Conservation (phyloP, 2,329 filamentous ascomycete species). For the Nigrograna mackinnonii region DNA sequence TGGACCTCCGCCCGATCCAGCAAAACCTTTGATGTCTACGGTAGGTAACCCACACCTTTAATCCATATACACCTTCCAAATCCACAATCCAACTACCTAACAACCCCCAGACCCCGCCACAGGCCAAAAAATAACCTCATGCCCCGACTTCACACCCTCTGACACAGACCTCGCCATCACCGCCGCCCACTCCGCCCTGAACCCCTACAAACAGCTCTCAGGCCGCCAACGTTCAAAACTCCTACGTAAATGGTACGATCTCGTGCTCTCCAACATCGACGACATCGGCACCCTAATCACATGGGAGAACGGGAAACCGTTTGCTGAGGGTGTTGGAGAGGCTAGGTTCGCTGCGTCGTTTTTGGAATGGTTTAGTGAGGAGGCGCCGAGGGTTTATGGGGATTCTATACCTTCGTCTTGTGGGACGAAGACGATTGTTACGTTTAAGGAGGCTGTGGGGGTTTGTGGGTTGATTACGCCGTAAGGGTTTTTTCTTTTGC, state of each 20-base stretch:
- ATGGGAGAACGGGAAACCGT: conserved; percentile 87
- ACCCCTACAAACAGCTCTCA: conserved; percentile 70
- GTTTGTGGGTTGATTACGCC: conserved; percentile 84
- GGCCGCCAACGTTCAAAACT: conserved; percentile 75
- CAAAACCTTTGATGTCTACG: too few relatives aligned
- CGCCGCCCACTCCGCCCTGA: conserved; percentile 78
- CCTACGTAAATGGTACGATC: conserved; percentile 79
- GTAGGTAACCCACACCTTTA: too few relatives aligned
- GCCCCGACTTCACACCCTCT: conserved; percentile 78
- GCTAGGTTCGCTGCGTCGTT: conserved; percentile 44
- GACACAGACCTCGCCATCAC: conserved; percentile 83
- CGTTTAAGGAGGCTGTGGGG: conserved; percentile 80
- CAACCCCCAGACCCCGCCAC: conserved; percentile 83
- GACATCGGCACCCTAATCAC: conserved; percentile 84
- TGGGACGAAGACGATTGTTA: conserved; percentile 74
- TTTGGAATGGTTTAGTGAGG: conserved; percentile 46
- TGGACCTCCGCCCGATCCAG: too few relatives aligned
- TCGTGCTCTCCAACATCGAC: conserved; percentile 76
- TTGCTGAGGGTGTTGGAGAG: conserved; percentile 55
- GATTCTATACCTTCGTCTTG: conserved; percentile 73
- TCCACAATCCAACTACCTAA: too few relatives aligned
- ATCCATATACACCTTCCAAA: too few relatives aligned
- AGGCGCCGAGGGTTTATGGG: conserved; percentile 53
- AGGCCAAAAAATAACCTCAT: conserved; percentile 76
- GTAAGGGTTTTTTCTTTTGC: conserved; percentile 39